A percentile compares a stretch with the other conserved stretches of the same genome.
These are phyloP conservation scores for Sicyos baderoa DNA, from an alignment of 306 rosid species.

Conservation along the genomic window DNA sequence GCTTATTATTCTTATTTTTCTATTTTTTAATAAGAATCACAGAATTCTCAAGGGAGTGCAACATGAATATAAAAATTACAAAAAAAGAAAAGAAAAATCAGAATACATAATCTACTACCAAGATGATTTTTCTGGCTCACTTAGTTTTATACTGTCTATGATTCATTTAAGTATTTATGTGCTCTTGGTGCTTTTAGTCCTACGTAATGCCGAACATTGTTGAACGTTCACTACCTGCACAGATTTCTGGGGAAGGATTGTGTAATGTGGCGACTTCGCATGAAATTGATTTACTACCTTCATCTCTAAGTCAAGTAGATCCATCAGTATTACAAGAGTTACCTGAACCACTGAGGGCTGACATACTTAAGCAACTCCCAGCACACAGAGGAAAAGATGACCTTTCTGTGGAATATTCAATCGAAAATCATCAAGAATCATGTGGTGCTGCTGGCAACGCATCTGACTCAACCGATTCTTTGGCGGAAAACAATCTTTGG, in stretches of 20 bases:
- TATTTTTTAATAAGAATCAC: no score
- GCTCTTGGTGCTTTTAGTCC: slow-evolving; percentile 1
- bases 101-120: background rate
- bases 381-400: slow-evolving; percentile 47
- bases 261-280: slow-evolving; percentile 25
- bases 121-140: slow-evolving; percentile 10
- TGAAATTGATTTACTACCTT: slow-evolving; percentile 60
- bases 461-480: slow-evolving; percentile 29
- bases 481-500: slow-evolving; percentile 47
- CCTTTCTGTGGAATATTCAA: slow-evolving; percentile 22
- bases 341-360: slow-evolving; percentile 65
- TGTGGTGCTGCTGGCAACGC: slow-evolving; percentile 24
- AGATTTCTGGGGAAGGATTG: slow-evolving; percentile 34
- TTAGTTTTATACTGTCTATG: background rate
- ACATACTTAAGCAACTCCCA: slow-evolving; percentile 65
- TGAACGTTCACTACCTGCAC: slow-evolving; percentile 27
- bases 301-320: slow-evolving; percentile 83
- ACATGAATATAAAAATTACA: no score
- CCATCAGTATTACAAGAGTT: slow-evolving; percentile 57
- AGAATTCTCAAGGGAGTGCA: no score
- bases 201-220: slow-evolving; percentile 33
- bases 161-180: slow-evolving; percentile 3
- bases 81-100: background rate
- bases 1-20: background rate
- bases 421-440: slow-evolving; percentile 27